Base-by-base conservation (phyloP, 805 yeast genomes). In the Candida sakaeoensis region DNA sequence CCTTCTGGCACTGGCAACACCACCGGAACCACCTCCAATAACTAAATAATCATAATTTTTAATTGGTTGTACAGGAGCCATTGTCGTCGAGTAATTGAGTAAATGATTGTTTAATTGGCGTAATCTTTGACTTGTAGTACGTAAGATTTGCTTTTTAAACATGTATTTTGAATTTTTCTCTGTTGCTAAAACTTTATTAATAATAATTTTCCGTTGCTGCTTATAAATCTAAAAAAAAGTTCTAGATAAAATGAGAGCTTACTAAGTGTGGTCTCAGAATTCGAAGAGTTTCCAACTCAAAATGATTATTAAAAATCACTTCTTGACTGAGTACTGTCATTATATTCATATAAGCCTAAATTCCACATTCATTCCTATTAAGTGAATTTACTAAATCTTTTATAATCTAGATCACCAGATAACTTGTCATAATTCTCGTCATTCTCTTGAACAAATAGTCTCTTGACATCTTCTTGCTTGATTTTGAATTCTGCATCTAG, bases 11-110 rank as follows among this genome's bases (percentile, higher is more conserved):
- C 95, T 82, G n/a, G 99, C 96, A 33, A 93, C 97, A 51, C 99
- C 99, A 34, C 98, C 99, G 26, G 96, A 88, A 10, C 99, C 99
- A 43, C 99, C 99, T 38, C 99, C 99, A 50, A 93, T 93, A 43
- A 93, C 99, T 37, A 93, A 70, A 60, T 86, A 91, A 56, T 93
- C 89, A 72, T 80, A 93, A 60, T 87, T 91, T 37, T 67, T 58
- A 19, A 57, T 37, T 18, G 57, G 41, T 14, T 41, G 37, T 57
- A 70, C 52, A 21, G 83, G 80, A 29, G 86, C 79, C 88, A 82
- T 82, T 10, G 31, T 45, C 4, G 38, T 23, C 5, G 41, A 9
- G 14, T 50, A 28, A 14, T 44, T 30, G 8, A 52, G 41, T 26
- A 66, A 46, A 30, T 65, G 70, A 49, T 66, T 55, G 37, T 50